Conservation (phyloP, 805 yeast genomes). For the Saccharomycopsis microspora region DNA sequence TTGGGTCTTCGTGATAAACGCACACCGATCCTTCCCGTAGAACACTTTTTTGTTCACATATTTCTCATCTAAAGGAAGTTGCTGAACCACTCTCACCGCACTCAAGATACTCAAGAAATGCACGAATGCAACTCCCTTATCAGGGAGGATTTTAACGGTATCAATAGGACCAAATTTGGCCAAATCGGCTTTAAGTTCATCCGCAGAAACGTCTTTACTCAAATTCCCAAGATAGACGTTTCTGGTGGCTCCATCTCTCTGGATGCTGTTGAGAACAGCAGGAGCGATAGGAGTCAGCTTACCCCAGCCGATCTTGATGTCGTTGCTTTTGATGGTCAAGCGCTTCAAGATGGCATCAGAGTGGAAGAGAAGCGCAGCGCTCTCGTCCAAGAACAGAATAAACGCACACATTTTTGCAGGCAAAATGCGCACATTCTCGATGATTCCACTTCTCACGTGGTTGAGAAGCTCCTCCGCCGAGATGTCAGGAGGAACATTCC, state of each 20-base stretch:
- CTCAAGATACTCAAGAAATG: conserved; percentile 79
- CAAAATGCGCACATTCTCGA: conserved; percentile 69
- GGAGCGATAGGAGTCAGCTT: conserved; percentile 66
- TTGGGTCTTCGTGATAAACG: conserved; percentile 88
- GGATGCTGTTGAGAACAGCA: conserved; percentile 62
- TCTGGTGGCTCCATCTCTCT: conserved; percentile 83
- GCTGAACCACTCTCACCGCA: conserved; percentile 79
- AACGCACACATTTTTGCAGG: conserved; percentile 85
- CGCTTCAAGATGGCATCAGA: conserved; percentile 86
- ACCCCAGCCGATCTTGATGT: conserved; percentile 90
- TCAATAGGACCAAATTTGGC: conserved; percentile 74
- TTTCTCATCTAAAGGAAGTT: conserved; percentile 52
- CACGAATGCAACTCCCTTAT: conserved; percentile 80
- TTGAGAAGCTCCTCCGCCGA: conserved; percentile 75
- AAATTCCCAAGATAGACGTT: conserved; percentile 84
- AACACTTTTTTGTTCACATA: conserved; percentile 72
- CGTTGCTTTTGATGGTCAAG: conserved; percentile 68
- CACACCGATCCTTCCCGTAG: conserved; percentile 92
- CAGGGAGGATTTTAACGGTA: conserved; percentile 65
- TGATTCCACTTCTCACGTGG: conserved; percentile 83
- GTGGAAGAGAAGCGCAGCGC: conserved; percentile 82
- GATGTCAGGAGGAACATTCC: conserved; percentile 75
- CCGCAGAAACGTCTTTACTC: conserved; percentile 53
- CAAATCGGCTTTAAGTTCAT: conserved; percentile 55
- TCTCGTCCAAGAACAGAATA: conserved; percentile 79